Percentiles rank a stretch among this genome's conserved stretches.
These are phyloP conservation scores for Plasmodium blacklocki DNA, from an alignment of 169 alveolate species.

Conservation along the genomic window DNA sequence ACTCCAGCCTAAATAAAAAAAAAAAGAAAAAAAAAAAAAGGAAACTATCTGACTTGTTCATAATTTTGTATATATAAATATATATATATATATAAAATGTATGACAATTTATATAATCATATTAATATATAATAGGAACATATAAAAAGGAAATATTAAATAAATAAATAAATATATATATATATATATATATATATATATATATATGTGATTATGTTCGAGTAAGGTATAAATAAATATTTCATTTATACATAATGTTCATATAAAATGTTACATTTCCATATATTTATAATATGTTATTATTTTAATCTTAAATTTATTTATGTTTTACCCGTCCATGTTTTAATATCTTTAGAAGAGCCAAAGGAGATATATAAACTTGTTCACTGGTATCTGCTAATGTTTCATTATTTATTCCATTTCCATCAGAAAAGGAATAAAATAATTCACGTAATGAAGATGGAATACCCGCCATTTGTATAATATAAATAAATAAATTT, in stretches of 20 bases:
- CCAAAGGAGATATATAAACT: constrained; percentile 97
- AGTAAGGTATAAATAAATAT: too few species aligned
- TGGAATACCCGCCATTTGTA: constrained; percentile 71
- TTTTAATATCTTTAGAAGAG: constrained; percentile 97
- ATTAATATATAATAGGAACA: too few species aligned
- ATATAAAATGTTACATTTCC: background rate
- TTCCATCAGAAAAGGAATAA: constrained; percentile 84
- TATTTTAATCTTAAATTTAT: background rate
- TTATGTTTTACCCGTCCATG: constrained; percentile 94
- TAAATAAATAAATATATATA: too few species aligned
- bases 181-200: too few species aligned
- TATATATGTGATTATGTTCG: too few species aligned
- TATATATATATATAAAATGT: too few species aligned
- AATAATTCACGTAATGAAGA: constrained; percentile 79
- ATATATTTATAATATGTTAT: background rate
- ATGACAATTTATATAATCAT: too few species aligned
- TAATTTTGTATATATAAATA: background rate
- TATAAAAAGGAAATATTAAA: too few species aligned
- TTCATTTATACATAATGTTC: too few species aligned
- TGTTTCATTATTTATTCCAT: constrained; percentile 82
- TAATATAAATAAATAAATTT: background rate
- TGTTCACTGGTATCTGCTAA: constrained; percentile 95
- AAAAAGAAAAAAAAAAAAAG: background rate
- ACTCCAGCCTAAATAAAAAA: constrained; percentile 95
- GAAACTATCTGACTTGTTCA: background rate